phyloP scores from a whole-genome alignment of 106 monocot genomes.

The Dendrobium nobile region DNA sequence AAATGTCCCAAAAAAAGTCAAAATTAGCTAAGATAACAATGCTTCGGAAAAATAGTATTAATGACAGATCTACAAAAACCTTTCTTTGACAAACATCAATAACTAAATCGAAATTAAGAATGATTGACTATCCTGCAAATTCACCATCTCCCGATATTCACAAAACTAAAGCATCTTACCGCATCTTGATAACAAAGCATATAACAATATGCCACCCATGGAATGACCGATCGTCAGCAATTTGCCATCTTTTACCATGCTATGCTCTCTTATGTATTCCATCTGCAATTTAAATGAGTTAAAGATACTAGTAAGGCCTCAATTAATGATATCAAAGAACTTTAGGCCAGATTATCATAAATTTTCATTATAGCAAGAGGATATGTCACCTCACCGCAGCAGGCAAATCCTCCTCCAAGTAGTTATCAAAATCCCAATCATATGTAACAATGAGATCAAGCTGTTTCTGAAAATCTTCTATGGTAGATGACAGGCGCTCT shows the following conservation, averaged over 20 bases:
- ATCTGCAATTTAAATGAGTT: slow-evolving; percentile 41
- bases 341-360: neutral
- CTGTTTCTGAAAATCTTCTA: slow-evolving; percentile 92
- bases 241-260: slow-evolving; percentile 63
- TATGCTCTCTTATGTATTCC: slow-evolving; percentile 71
- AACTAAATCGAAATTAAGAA: neutral
- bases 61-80: neutral
- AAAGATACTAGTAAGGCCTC: neutral
- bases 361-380: slow-evolving; percentile 16
- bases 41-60: neutral
- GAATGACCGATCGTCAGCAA: slow-evolving; percentile 93
- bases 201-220: slow-evolving; percentile 92
- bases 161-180: slow-evolving; percentile 33
- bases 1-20: no score
- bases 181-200: slow-evolving; percentile 78
- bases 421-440: slow-evolving; percentile 98
- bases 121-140: neutral
- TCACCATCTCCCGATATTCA: neutral
- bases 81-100: neutral
- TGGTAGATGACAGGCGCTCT: slow-evolving; percentile 60
- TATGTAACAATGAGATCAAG: slow-evolving; percentile 74
- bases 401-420: slow-evolving; percentile 94
- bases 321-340: neutral
- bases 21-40: neutral
- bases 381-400: slow-evolving; percentile 72